Evolutionary conservation across 208 protist species (phyloP), one percentile per base, ranked within the genome.

Genomic region (Novymonas esmeraldas): DNA sequence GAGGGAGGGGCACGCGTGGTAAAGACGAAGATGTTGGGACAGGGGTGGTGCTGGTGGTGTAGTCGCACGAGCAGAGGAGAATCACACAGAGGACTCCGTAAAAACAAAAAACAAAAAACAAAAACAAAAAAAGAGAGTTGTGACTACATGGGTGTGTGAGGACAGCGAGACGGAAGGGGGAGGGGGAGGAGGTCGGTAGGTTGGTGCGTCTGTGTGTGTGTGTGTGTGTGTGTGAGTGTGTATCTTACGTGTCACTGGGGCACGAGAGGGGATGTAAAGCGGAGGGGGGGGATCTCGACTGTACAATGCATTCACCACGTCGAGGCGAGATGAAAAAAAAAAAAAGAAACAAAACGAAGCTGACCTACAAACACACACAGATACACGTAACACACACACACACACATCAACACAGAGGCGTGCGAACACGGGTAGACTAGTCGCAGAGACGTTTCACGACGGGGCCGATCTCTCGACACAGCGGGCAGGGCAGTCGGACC

Each of bases 1-100:
- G n/a, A n/a, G n/a, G 18, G 20, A 52, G 6, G 52, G 26, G 26
- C 31, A 70, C 16, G 48, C 55, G n/a, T 46, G 55, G 58, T 59
- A 44, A 59, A 55, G 18, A 3, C 20, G 31, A 55, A 55, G 44
- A 22, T 26, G 31, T 59, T 41, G 36, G 36, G 7, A 41, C 36
- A 11, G 36, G 11, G 7, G 5, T 5, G 36, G 36, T 11, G 36
- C 36, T 5, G 36, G 7, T 5, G 5, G 36, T 41, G 36, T n/a
- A n/a, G n/a, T n/a, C n/a, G n/a, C n/a, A n/a, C n/a, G n/a, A n/a
- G n/a, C n/a, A n/a, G n/a, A 11, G 11, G 36, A 41, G 36, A 11
- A 5, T 41, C 36, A 41, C 11, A 41, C 36, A 41, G 22, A 50
- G 45, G n/a, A 50, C 6, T 26, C 9, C 45, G 6, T 16, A 50